These are phyloP conservation scores for Ceratocystis variospora DNA, from an alignment of 2,329 filamentous ascomycete genomes.

Conservation along the genomic window DNA sequence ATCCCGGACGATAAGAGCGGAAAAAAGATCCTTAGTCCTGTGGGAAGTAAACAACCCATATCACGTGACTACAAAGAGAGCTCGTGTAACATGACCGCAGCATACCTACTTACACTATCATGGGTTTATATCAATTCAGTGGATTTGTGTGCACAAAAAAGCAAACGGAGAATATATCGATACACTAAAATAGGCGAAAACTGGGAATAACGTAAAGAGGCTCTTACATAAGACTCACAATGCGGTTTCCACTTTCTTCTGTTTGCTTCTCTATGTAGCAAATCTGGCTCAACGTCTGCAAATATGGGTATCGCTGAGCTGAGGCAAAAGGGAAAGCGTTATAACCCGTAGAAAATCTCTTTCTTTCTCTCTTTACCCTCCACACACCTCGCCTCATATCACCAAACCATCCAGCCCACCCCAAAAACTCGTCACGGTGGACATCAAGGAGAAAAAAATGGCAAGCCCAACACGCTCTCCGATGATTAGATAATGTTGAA, in stretches of 20 bases:
- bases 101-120: not conserved
- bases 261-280: not conserved
- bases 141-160: not conserved
- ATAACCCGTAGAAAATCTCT: not conserved
- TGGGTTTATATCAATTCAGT: not conserved
- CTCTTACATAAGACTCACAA: not conserved
- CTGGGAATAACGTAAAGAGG: not conserved
- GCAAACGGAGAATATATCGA: not conserved
- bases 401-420: not conserved
- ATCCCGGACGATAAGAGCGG: not conserved
- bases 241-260: not conserved
- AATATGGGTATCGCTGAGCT: not conserved
- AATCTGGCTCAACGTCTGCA: not conserved
- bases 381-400: not conserved
- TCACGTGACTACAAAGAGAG: not conserved
- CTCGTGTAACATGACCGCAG: not conserved
- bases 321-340: not conserved
- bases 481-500: not conserved
- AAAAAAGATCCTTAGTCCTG: not conserved
- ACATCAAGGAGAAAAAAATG: not conserved
- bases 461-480: not conserved
- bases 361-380: not conserved
- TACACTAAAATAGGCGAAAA: not conserved
- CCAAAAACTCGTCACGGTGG: not conserved
- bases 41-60: not conserved